Conservation (phyloP, 805 yeast genomes). For the Saccharomyces jurei region DNA sequence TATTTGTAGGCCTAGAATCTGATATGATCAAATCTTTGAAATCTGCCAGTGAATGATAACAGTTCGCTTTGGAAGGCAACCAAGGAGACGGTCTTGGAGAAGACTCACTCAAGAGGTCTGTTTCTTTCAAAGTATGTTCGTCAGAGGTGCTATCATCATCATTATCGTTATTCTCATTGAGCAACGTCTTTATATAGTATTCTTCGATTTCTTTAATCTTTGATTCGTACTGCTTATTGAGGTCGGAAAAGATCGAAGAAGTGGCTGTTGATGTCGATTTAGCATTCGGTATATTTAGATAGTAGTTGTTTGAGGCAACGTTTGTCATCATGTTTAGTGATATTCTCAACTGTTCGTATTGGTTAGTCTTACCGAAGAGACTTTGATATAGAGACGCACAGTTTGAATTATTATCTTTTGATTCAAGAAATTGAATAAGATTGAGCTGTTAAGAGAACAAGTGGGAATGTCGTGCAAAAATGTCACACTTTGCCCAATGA, state of each 20-base stretch:
- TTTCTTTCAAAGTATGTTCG: neutral
- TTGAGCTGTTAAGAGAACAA: neutral
- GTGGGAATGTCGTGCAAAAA: neutral
- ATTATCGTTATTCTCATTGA: slow-evolving; percentile 12
- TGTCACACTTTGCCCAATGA: neutral
- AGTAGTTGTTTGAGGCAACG: neutral
- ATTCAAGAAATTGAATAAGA: neutral
- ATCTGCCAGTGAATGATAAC: neutral
- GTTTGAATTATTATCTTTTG: neutral
- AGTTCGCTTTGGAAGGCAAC: neutral
- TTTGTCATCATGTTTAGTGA: neutral
- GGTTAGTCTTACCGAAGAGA: neutral
- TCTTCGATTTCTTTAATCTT: slow-evolving; percentile 29
- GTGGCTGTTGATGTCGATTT: slow-evolving; percentile 7
- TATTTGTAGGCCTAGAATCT: neutral
- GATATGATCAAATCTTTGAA: neutral
- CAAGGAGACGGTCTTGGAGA: neutral
- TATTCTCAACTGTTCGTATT: neutral
- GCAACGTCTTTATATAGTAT: slow-evolving; percentile 25
- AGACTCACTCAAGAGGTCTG: slow-evolving; percentile 1
- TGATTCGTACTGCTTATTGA: slow-evolving; percentile 17
- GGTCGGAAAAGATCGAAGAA: slow-evolving; percentile 24
- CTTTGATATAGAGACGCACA: neutral
- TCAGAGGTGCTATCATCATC: neutral
- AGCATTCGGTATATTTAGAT: neutral